Base-by-base conservation (phyloP, 2,329 filamentous ascomycete genomes). In the Ascochyta rabiei region DNA sequence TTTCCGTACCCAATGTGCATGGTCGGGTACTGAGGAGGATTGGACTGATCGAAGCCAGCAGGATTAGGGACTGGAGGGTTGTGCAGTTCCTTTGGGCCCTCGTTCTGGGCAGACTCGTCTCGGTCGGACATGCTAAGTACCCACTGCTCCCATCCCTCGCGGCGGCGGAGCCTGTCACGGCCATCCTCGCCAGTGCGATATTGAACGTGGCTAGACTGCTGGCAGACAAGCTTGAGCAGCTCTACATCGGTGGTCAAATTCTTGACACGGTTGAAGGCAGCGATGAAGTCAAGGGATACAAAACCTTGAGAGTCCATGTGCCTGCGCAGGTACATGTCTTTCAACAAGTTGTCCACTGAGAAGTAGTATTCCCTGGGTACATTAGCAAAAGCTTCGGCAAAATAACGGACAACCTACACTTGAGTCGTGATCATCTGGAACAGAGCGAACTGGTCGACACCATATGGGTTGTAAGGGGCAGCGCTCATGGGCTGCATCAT, bases 241-340 rank as follows among this genome's bases (percentile, higher is more conserved):
- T 90, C 86, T 53, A 88, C 79, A 53, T 96, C 88, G 45, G 85
- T 84, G 0, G 88, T 89, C 26, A 96, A 77, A 24, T 84, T 79
- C 75, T 87, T 88, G 71, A 96, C 88, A 55, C 95, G 88, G 75
- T 91, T 91, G 81, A 99, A 99, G n/a, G 82, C 83, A 19, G 89
- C 84, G 64, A 99, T 88, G 54, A 96, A 84, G 30, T 84, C 82
- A 46, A 99, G 79, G 45, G 86, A 87, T 13, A 97, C 93, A 69
- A 93, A 98, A 16, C 95, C 95, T 74, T 98, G 90, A 1, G 89
- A 90, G 72, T 99, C 93, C 95, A 99, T 98, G 66, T 93, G 88
- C 68, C 86, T 87, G 53, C 95, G 88, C 55, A 99, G 82, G 75
- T 87, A 98, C 69, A 90, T 82, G 70, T 99, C 95, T 77, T 96